Evolutionary conservation across 257 asterid genomes (phyloP).

Genomic region (Jacaranda copaia): DNA sequence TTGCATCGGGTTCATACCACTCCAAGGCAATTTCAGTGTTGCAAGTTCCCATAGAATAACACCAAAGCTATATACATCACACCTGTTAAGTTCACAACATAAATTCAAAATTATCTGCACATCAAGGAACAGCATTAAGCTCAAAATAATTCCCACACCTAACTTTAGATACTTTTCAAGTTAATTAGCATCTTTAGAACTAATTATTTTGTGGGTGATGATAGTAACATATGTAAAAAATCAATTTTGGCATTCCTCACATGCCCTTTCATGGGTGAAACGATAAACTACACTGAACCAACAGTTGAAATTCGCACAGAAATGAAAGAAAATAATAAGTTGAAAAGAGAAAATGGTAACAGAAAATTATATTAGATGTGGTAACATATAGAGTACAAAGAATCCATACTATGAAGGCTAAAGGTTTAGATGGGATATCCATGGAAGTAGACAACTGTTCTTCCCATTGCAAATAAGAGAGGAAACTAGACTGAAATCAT

Average conservation of each 20-base stretch:
- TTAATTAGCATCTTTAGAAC: constrained; percentile 13
- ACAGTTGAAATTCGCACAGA: not conserved
- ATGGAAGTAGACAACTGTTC: not conserved
- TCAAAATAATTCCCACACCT: constrained; percentile 1
- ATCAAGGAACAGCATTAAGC: not conserved
- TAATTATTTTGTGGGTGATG: constrained; percentile 12
- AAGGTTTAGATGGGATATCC: not conserved
- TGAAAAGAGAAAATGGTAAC: not conserved
- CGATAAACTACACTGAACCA: not conserved
- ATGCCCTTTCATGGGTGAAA: not conserved
- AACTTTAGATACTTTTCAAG: constrained; percentile 4
- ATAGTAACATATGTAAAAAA: not conserved
- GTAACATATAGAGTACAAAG: not conserved
- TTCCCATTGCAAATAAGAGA: too few relatives aligned
- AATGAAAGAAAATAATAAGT: not conserved
- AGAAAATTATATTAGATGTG: not conserved
- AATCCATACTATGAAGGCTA: not conserved
- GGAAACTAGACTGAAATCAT: too few relatives aligned
- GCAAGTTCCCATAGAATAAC: constrained; percentile 98
- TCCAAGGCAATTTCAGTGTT: constrained; percentile 95
- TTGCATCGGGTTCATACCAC: constrained; percentile 99
- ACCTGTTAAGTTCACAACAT: constrained; percentile 57
- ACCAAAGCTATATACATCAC: constrained; percentile 98
- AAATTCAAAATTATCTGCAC: not conserved
- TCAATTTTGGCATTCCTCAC: constrained; percentile 22